phyloP scores from a whole-genome alignment of 768 basidiomycete genomes.

The Trametes punicea region DNA sequence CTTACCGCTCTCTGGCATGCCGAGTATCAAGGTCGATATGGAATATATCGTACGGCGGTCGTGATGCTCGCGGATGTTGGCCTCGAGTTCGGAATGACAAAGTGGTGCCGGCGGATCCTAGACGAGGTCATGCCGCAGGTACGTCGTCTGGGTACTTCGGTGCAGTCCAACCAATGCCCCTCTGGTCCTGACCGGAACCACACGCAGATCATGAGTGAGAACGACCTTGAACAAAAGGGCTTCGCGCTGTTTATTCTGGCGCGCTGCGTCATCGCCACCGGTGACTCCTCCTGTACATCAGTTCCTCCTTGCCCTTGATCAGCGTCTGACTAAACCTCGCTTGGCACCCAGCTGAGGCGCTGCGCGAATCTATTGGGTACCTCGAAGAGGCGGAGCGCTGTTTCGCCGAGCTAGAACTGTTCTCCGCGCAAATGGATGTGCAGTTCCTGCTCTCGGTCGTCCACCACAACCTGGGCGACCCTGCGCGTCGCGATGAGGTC shows the following conservation, averaged over 20 bases:
- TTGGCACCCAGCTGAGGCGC: slow-evolving; percentile 25
- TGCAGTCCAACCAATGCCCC: too few relatives aligned
- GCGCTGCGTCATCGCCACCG: slow-evolving; percentile 67
- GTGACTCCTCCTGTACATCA: slow-evolving; percentile 45
- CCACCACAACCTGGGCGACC: slow-evolving; percentile 65
- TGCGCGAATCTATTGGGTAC: slow-evolving; percentile 1
- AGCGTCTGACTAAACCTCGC: not conserved
- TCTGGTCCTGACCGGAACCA: not conserved
- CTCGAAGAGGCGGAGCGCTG: slow-evolving; percentile 58
- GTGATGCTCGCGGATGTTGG: slow-evolving; percentile 76
- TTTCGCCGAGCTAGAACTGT: slow-evolving; percentile 54
- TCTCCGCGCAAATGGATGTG: slow-evolving; percentile 58
- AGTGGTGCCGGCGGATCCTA: slow-evolving; percentile 58
- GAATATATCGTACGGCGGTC: slow-evolving; percentile 64
- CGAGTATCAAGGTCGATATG: slow-evolving; percentile 70
- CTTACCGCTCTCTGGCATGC: slow-evolving; percentile 75
- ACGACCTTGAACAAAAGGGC: slow-evolving; percentile 74
- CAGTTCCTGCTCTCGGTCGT: slow-evolving; percentile 70
- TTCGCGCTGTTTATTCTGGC: slow-evolving; percentile 72
- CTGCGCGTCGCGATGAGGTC: slow-evolving; percentile 50
- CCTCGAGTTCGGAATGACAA: slow-evolving; percentile 73
- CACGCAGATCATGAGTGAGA: slow-evolving; percentile 60
- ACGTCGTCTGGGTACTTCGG: slow-evolving; percentile 17
- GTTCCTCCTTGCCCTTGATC: not conserved
- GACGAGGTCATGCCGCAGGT: slow-evolving; percentile 86